Conservation (phyloP, 306 rosid genomes). For the Cicer yamashitae region DNA sequence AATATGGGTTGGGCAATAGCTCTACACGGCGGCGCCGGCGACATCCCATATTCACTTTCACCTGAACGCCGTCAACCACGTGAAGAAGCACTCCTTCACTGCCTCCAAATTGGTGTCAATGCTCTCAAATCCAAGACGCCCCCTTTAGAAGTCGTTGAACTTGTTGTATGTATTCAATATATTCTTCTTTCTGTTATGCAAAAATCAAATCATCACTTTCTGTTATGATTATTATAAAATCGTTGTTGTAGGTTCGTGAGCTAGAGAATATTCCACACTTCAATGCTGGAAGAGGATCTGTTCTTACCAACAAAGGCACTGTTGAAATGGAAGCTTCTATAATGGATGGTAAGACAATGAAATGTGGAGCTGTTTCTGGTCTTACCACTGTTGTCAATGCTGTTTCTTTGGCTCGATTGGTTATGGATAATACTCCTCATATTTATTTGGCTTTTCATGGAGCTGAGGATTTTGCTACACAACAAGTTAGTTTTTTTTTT, state of each 20-base stretch:
- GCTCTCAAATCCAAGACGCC: conserved; percentile 65
- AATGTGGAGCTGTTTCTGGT: conserved; percentile 94
- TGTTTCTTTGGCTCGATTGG: conserved; percentile 78
- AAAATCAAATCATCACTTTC: not conserved
- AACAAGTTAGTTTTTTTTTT: conserved; percentile 54
- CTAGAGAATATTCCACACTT: conserved; percentile 73
- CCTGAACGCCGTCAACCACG: conserved; percentile 73
- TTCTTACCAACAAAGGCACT: conserved; percentile 63
- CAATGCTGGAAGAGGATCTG: conserved; percentile 87
- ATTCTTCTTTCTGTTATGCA: not conserved
- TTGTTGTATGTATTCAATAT: conserved; percentile 41
- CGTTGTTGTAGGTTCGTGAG: conserved; percentile 66
- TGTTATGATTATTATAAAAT: not conserved
- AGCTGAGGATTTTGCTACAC: conserved; percentile 53
- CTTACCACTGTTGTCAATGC: conserved; percentile 80
- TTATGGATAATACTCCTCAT: conserved; percentile 93
- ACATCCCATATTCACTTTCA: conserved; percentile 66
- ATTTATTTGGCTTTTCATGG: conserved; percentile 61
- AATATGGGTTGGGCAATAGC: conserved; percentile 95
- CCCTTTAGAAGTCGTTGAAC: conserved; percentile 70
- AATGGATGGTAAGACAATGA: conserved; percentile 72
- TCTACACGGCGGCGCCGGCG: conserved; percentile 95
- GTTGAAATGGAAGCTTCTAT: conserved; percentile 94
- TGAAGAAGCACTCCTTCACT: conserved; percentile 76
- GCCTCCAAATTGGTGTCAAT: conserved; percentile 74